Conservation (phyloP, 176 grass and related monocot species). For the Oryza punctata region DNA sequence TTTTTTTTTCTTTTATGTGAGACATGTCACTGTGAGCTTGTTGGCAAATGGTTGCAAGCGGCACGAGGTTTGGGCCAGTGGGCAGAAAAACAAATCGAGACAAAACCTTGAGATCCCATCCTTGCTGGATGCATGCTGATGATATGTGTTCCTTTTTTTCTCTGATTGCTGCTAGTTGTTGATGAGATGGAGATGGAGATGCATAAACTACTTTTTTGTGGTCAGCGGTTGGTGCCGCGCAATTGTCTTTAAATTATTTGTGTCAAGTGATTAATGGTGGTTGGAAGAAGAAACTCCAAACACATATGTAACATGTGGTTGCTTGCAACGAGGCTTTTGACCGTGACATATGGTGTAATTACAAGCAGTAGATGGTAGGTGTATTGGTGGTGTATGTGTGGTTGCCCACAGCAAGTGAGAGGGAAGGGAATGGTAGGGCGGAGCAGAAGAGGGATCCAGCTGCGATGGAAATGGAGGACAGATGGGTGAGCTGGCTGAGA, state of each 20-base stretch:
- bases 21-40: background rate
- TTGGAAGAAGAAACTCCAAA: background rate
- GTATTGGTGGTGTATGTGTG: background rate
- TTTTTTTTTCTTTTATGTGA: too few relatives aligned
- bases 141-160: background rate
- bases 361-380: background rate
- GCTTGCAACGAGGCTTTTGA: background rate
- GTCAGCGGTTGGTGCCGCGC: slow-evolving; percentile 11
- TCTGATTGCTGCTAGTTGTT: background rate
- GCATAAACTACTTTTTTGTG: background rate
- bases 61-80: background rate
- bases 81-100: background rate
- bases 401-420: background rate
- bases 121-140: background rate
- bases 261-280: background rate
- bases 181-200: background rate
- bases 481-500: background rate
- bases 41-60: slow-evolving; percentile 26
- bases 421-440: background rate
- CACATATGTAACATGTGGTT: slow-evolving; percentile 30
- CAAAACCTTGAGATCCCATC: slow-evolving; percentile 31
- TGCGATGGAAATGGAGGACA: background rate
- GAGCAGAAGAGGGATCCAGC: background rate
- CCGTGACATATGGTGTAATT: too few relatives aligned
- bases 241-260: background rate